Base-by-base conservation (phyloP, 2,329 filamentous ascomycete genomes). In the Cercospora zeina region DNA sequence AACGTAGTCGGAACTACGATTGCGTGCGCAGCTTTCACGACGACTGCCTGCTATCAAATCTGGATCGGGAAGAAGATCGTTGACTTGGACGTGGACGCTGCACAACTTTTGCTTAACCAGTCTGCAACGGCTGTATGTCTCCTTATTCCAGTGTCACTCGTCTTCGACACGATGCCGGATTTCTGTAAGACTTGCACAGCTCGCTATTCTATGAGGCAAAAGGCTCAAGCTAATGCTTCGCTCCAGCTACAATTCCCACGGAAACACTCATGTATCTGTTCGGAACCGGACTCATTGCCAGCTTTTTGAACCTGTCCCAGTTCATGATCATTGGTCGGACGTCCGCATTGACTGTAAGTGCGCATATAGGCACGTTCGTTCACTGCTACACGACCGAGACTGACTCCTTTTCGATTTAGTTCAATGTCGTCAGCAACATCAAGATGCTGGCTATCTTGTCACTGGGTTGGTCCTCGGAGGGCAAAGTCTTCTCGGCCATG, bases 31-130 rank as follows among this genome's bases (percentile, higher is more conserved):
- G 59, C 59, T 1, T 62, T 62, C 19, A 62, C 59, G 21, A 58
- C 59, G 2, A 62, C 59, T 7, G 59, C 59, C 8, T 62, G 59
- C n/a, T 62, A 62, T 53, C 59, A 62, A 51, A 62, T 62, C 27
- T 62, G 59, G 59, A 62, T 62, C 21, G 59, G 59, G 9, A 62
- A 62, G 54, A 62, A 62, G 34, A 57, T 62, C 30, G 45, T 31
- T 8, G 59, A 62, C 45, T n/a, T 62, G 30, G 54, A 58, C 5
- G 45, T 62, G 21, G 59, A 62, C 45, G 59, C 59, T 3, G 39
- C 59, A 21, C 59, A 62, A n/a, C 24, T 62, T n/a, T 24, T 62
- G 14, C 53, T 62, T 13, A 62, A 62, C 27, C 59, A 62, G 34
- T 57, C 36, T 27, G 53, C 54, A 0, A 53, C 42, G 7, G 59